Evolutionary conservation across 441 rosid species (phyloP).

Genomic region (Bocquillonia castaneifolia): DNA sequence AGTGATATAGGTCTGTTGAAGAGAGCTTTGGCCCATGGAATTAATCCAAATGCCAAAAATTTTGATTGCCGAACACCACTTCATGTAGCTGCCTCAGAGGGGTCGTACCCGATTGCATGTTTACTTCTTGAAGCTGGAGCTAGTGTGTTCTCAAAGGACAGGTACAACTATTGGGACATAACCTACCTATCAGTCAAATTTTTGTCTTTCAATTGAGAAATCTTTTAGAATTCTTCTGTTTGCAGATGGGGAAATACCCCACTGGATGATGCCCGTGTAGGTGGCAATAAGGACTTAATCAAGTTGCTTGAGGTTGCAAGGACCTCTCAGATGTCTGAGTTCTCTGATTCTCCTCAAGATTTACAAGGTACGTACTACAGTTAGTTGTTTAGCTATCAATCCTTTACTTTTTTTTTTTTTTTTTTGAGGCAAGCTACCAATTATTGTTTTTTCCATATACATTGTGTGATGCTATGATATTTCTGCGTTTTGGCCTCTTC

Average conservation of each 20-base stretch:
- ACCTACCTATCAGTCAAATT: neutral
- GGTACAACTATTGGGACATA: slow-evolving; percentile 38
- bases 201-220: neutral
- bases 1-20: slow-evolving; percentile 56
- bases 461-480: neutral
- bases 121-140: slow-evolving; percentile 63
- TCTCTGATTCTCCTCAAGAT: slow-evolving; percentile 27
- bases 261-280: slow-evolving; percentile 47
- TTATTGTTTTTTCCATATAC: neutral
- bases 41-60: slow-evolving; percentile 64
- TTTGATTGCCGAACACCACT: slow-evolving; percentile 73
- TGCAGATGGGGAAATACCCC: slow-evolving; percentile 83
- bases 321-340: slow-evolving; percentile 43
- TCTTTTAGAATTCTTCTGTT: neutral
- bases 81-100: slow-evolving; percentile 78
- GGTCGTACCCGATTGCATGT: slow-evolving; percentile 46
- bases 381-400: neutral
- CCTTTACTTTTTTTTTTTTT: no score
- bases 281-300: slow-evolving; percentile 58
- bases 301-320: slow-evolving; percentile 59
- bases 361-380: slow-evolving; percentile 31
- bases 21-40: slow-evolving; percentile 50
- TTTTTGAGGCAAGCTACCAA: no score
- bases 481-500: neutral
- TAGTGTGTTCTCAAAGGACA: slow-evolving; percentile 62